Evolutionary conservation across 106 monocot species (phyloP), one percentile per base, ranked within the genome.

Genomic region (Iris macrosiphon): DNA sequence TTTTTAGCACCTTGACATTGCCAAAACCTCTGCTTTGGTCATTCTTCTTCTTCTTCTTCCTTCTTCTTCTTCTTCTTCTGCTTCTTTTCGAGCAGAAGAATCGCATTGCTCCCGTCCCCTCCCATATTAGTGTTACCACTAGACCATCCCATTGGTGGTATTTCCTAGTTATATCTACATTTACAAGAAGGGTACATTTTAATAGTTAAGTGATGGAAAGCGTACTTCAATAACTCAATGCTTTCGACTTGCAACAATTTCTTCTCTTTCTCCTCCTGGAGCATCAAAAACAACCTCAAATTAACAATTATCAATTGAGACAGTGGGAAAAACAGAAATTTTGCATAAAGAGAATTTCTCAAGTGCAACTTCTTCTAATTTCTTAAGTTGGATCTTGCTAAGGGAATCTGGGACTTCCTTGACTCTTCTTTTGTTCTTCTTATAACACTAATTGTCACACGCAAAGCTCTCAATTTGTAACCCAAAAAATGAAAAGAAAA

Each of bases 371-470:
- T 67, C 40, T 75, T 77, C 34, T n/a, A 96, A 32, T 49, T 96
- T 96, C 52, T 69, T 85, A 18, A 64, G 74, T 60, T 89, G 82
- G 59, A 31, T 86, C 69, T 89, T 96, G 62, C 86, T 86, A 57
- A 79, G n/a, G n/a, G 25, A n/a, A n/a, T n/a, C 19, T 19, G 68
- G 71, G 17, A 67, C 50, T 46, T 40, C 61, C 49, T 45, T 63
- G 6, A 25, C 26, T n/a, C n/a, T n/a, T n/a, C n/a, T n/a, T 35
- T 57, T 65, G 41, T 21, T 46, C 60, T 52, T 76, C 60, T 67
- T 62, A 23, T 40, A 74, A 68, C 3, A 67, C 80, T 70, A 19
- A 41, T 24, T 42, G 17, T 18, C 46, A 43, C 0, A 16, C 2
- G 51, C 17, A 31, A 58, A 33, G 14, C 25, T 8, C 15, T 23